These are phyloP conservation scores for Comarum palustre DNA, from an alignment of 306 rosid species.

Conservation along the genomic window DNA sequence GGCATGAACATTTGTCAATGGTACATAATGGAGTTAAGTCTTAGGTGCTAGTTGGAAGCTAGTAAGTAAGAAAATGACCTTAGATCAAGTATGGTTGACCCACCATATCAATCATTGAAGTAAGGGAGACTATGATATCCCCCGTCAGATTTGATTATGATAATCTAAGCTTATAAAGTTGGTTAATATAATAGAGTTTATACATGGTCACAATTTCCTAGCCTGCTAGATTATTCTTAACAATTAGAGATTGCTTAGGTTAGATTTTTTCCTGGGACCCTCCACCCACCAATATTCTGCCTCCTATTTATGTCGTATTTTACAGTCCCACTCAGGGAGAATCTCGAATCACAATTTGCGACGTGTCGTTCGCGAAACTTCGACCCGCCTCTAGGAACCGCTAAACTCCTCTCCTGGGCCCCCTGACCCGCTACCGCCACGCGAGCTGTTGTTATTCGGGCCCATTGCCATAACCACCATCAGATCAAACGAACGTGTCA, in stretches of 20 bases:
- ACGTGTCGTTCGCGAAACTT: constrained; percentile 42
- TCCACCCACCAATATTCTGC: not conserved
- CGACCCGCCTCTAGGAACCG: constrained; percentile 33
- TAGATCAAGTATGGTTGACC: not conserved
- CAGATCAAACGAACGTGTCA: not conserved
- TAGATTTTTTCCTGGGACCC: not conserved
- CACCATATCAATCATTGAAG: not conserved
- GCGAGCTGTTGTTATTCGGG: not conserved
- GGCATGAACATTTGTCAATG: too few relatives aligned
- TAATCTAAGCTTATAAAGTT: not conserved
- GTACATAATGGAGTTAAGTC: too few relatives aligned
- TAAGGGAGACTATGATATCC: not conserved
- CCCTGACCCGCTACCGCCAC: not conserved
- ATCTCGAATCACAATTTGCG: constrained; percentile 9
- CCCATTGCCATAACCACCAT: not conserved
- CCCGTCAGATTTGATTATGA: not conserved
- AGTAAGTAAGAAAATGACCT: too few relatives aligned
- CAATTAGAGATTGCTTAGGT: not conserved
- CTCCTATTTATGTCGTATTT: not conserved
- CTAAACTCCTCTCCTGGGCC: constrained; percentile 27
- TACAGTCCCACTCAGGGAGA: not conserved
- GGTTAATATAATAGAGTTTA: not conserved
- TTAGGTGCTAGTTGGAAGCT: too few relatives aligned
- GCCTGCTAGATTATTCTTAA: not conserved
- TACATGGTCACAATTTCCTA: not conserved